These are phyloP conservation scores for Botrytis fabae DNA, from an alignment of 2,329 filamentous ascomycete species.

Conservation along the genomic window DNA sequence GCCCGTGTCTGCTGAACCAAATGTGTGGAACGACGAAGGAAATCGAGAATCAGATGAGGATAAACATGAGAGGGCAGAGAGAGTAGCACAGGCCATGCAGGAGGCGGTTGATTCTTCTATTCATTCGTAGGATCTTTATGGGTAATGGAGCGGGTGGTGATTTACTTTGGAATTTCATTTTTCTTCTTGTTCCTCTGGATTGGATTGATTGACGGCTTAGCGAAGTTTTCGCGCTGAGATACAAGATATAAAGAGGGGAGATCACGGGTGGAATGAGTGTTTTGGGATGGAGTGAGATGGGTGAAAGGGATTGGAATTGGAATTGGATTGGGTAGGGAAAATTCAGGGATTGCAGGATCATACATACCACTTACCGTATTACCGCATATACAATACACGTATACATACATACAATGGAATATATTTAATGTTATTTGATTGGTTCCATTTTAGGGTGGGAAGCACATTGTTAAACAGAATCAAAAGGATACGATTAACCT, in stretches of 20 bases:
- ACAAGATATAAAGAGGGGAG: background rate
- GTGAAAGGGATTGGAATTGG: background rate
- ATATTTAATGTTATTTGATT: constrained; percentile 10
- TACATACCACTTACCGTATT: constrained; percentile 11
- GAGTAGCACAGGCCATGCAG: constrained; percentile 18
- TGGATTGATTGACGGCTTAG: background rate
- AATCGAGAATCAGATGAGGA: background rate
- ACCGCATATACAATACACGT: constrained; percentile 1
- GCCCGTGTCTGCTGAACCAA: background rate
- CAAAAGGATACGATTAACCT: background rate
- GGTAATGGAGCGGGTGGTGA: background rate
- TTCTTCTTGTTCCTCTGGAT: background rate
- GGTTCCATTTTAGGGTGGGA: background rate
- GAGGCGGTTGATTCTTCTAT: constrained; percentile 20
- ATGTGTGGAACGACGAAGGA: constrained; percentile 1
- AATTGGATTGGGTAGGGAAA: background rate
- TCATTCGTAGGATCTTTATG: constrained; percentile 9
- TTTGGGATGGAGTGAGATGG: background rate
- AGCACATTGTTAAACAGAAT: background rate
- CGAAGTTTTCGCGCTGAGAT: background rate
- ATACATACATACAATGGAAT: constrained; percentile 17
- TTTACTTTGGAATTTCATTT: background rate
- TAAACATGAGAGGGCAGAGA: constrained; percentile 15
- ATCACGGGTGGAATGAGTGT: background rate
- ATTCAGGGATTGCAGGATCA: background rate